Conservation (phyloP, 208 protist species). For the Leishmania turanica region DNA sequence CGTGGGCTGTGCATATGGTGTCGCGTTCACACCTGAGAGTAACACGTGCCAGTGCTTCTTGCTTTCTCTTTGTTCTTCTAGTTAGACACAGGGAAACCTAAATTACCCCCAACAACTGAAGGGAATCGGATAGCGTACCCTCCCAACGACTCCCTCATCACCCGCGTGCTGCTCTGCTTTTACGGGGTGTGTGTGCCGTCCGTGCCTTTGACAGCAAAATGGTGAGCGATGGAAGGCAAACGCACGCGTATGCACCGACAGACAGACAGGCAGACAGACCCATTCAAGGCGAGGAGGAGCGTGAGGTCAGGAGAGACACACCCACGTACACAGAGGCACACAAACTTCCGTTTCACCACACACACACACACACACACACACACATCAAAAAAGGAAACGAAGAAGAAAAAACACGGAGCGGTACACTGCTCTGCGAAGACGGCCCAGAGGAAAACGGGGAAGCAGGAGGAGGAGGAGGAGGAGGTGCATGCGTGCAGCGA, state of each 20-base stretch:
- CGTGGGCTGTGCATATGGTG: neutral
- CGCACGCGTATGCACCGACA: neutral
- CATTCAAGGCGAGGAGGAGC: neutral
- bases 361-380: neutral
- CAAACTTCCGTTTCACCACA: neutral
- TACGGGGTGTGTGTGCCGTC: neutral
- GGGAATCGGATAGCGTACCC: neutral
- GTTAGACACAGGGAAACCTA: neutral
- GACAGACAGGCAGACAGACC: slow-evolving; percentile 1
- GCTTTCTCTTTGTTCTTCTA: slow-evolving; percentile 1
- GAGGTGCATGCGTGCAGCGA: neutral
- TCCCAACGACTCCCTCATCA: neutral
- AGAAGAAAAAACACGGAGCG: neutral
- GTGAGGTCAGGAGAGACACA: neutral
- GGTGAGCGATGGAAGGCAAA: neutral
- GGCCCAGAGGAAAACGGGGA: neutral
- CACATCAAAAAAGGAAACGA: neutral
- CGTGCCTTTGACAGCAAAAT: neutral
- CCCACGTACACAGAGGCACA: neutral
- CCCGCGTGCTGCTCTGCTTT: neutral
- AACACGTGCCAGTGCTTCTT: neutral
- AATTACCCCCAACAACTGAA: neutral
- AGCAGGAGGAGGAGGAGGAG: neutral
- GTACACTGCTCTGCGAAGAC: neutral
- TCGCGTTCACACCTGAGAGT: neutral